Conservation (phyloP, 106 monocot species). For the Allium cepa region DNA sequence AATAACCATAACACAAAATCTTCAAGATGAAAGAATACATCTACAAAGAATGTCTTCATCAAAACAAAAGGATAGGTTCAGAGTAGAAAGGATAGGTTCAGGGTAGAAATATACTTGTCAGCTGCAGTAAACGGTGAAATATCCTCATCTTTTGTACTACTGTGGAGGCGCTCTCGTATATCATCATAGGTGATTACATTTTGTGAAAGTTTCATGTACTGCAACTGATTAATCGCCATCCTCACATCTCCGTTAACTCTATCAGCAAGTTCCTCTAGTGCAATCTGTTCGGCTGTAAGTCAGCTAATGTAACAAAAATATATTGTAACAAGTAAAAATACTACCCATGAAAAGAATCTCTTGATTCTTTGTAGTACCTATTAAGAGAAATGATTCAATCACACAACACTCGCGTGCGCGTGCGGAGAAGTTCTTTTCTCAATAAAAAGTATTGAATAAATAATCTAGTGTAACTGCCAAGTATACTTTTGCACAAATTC, state of each 20-base stretch:
- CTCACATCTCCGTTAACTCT: constrained; percentile 96
- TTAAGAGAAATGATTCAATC: too few relatives aligned
- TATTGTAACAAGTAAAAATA: background rate
- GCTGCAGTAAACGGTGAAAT: constrained; percentile 97
- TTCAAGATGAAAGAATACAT: too few relatives aligned
- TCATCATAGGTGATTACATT: constrained; percentile 90
- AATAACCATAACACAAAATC: too few relatives aligned
- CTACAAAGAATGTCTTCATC: background rate
- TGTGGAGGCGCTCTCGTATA: constrained; percentile 68
- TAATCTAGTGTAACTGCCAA: too few relatives aligned
- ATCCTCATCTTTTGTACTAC: constrained; percentile 95
- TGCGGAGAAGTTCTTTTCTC: too few relatives aligned
- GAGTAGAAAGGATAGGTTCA: background rate
- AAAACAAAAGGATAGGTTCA: constrained; percentile 5
- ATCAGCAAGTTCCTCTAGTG: constrained; percentile 88
- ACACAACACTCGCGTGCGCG: too few relatives aligned
- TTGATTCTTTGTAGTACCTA: too few relatives aligned
- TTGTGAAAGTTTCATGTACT: constrained; percentile 85
- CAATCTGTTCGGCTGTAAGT: constrained; percentile 32
- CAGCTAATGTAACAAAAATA: background rate
- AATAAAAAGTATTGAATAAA: too few relatives aligned
- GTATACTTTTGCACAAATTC: too few relatives aligned
- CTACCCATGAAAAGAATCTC: too few relatives aligned
- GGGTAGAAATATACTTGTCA: constrained; percentile 70
- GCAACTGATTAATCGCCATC: constrained; percentile 97